Evolutionary conservation across 2,329 filamentous ascomycete genomes (phyloP), one percentile per base, ranked within the genome.

Genomic region (Neonectria coccinea): DNA sequence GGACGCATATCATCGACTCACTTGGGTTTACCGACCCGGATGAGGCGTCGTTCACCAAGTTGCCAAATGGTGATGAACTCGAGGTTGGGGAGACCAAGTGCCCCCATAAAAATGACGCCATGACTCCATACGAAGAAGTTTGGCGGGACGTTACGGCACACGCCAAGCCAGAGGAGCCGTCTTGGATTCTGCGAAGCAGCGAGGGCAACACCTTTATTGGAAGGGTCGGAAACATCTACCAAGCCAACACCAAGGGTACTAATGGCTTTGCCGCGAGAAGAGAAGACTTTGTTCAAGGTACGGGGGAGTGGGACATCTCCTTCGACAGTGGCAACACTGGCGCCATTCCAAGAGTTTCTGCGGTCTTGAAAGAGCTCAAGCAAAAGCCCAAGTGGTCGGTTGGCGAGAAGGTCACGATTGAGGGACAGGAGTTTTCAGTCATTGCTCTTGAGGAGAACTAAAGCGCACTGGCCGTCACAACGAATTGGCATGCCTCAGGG

Each of bases 1-100:
- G 70, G 71, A 72, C 71, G 11, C 71, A 64, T 20, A 70, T 73
- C 31, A 70, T 73, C 29, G 71, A 73, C 56, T 73, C 71, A 9
- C 56, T 66, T 20, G 67, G 57, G 9, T 44, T 67, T 22, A 64
- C 59, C 14, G 58, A 62, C 11, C 60, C 70, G 2, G 71, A 73
- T 20, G 70, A 72, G 36, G 71, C 71, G 8, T 54, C 64, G 14
- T 73, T 73, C 31, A 53, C 65, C 36, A 68, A 62, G 42, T 22
- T 72, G 27, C 62, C 61, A 3, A 71, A 72, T 48, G 70, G 70
- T 2, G 70, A 72, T 45, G 69, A 71, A 18, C 66, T 72, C 6
- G 70, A 72, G 44, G 65, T 66, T 22, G 70, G 70, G 14, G 61
- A 59, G 11, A 67, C 63, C 3, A 47, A 63, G 5, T 65, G 58